A percentile compares a stretch with the other conserved stretches of the same genome.
phyloP scores from a whole-genome alignment of 2,329 filamentous ascomycete genomes.

The Monilinia fructigena region DNA sequence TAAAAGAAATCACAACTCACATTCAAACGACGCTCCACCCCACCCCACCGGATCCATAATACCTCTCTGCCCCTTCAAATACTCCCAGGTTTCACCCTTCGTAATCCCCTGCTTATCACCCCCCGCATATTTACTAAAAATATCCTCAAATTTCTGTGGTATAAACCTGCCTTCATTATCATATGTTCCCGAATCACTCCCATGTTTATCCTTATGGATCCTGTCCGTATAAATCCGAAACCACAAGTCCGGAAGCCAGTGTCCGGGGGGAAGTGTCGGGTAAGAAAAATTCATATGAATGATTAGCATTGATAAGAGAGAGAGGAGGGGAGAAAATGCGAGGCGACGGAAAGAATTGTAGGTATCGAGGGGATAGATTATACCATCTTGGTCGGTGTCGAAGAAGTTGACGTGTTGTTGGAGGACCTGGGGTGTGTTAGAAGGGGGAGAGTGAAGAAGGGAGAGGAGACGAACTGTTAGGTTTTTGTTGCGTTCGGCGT shows the following conservation, averaged over 20 bases:
- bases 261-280: conserved; percentile 42
- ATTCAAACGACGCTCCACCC: conserved; percentile 36
- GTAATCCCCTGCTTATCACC: conserved; percentile 44
- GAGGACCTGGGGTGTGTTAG: conserved; percentile 42
- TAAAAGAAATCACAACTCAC: conserved; percentile 35
- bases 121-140: conserved; percentile 49
- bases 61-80: conserved; percentile 45
- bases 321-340: conserved; percentile 48
- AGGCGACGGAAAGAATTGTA: conserved; percentile 48
- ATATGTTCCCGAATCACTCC: conserved; percentile 48
- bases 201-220: conserved; percentile 45
- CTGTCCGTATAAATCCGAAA: conserved; percentile 42
- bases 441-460: neutral
- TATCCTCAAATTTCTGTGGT: conserved; percentile 52
- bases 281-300: conserved; percentile 53
- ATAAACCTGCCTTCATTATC: conserved; percentile 51
- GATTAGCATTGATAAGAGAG: conserved; percentile 46
- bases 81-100: conserved; percentile 40
- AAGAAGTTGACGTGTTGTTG: conserved; percentile 55
- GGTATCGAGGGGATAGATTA: conserved; percentile 55
- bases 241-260: conserved; percentile 45
- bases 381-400: conserved; percentile 50
- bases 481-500: conserved; percentile 42
- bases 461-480: conserved; percentile 34
- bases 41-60: conserved; percentile 47